A percentile compares a stretch with the other conserved stretches of the same genome.
Evolutionary conservation across 2,329 filamentous ascomycete genomes (phyloP).

Genomic region (Arthrobotrys pseudoclavata): DNA sequence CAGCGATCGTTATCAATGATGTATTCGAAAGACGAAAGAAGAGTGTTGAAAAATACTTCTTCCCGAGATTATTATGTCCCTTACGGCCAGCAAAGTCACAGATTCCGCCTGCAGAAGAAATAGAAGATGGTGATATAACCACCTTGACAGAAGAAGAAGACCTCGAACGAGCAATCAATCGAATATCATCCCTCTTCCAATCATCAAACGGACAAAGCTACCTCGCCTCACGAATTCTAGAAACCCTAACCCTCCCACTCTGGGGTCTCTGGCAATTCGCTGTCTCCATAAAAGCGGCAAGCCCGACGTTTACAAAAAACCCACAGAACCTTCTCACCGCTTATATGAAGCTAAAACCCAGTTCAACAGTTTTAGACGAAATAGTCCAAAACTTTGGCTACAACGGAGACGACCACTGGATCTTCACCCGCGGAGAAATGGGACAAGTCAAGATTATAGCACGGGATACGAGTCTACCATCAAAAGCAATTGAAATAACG

Average conservation of each 20-base stretch:
- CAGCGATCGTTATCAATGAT: constrained; percentile 62
- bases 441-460: constrained; percentile 71
- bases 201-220: constrained; percentile 37
- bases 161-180: constrained; percentile 32
- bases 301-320: constrained; percentile 13
- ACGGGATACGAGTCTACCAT: constrained; percentile 34
- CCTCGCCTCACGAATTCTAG: constrained; percentile 28
- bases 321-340: constrained; percentile 36
- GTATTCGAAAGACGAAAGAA: constrained; percentile 55
- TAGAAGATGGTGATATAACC: constrained; percentile 40
- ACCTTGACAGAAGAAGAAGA: constrained; percentile 29
- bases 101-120: constrained; percentile 10
- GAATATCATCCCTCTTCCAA: constrained; percentile 40
- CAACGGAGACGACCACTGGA: constrained; percentile 59
- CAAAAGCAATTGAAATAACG: constrained; percentile 50
- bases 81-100: constrained; percentile 58
- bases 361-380: constrained; percentile 11
- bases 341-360: constrained; percentile 34
- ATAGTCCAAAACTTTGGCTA: constrained; percentile 60
- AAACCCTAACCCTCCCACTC: constrained; percentile 25
- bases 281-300: constrained; percentile 28
- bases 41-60: constrained; percentile 61
- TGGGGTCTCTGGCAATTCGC: constrained; percentile 56
- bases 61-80: constrained; percentile 47
- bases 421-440: constrained; percentile 64